Evolutionary conservation across 352 stramenopile species (phyloP).

Genomic region (Phytophthora cactorum): DNA sequence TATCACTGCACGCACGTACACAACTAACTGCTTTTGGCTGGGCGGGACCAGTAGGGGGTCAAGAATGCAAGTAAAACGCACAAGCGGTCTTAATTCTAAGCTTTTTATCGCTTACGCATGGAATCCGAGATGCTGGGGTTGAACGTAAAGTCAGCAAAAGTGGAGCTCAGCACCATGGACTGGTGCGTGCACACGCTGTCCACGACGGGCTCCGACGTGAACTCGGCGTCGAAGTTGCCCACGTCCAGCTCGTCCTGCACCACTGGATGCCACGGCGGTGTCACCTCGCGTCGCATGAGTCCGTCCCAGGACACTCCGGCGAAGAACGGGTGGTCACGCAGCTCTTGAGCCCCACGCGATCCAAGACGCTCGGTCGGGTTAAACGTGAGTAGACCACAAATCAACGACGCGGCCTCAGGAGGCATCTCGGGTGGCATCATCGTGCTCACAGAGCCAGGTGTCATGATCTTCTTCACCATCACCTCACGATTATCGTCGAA

Average conservation of each 20-base stretch:
- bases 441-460: constrained; percentile 54
- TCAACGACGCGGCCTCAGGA: constrained; percentile 66
- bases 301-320: constrained; percentile 80
- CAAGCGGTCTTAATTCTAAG: constrained; percentile 26
- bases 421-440: constrained; percentile 80
- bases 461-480: constrained; percentile 91
- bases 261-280: constrained; percentile 65
- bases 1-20: constrained; percentile 21
- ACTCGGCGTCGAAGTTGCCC: constrained; percentile 80
- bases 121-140: constrained; percentile 64
- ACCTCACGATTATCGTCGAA: constrained; percentile 84
- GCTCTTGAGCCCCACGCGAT: constrained; percentile 58
- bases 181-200: constrained; percentile 78
- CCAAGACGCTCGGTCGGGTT: constrained; percentile 75
- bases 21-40: constrained; percentile 15
- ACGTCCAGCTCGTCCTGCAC: constrained; percentile 79
- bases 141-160: constrained; percentile 82
- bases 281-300: constrained; percentile 64
- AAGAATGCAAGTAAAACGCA: constrained; percentile 17
- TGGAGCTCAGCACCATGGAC: constrained; percentile 61
- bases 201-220: constrained; percentile 76
- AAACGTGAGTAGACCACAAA: constrained; percentile 79
- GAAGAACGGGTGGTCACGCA: constrained; percentile 91
- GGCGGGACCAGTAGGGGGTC: constrained; percentile 3
- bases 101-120: constrained; percentile 52